Evolutionary conservation across 1,139 yeast genomes (phyloP).

Genomic region (Scheffersomyces lignicola): DNA sequence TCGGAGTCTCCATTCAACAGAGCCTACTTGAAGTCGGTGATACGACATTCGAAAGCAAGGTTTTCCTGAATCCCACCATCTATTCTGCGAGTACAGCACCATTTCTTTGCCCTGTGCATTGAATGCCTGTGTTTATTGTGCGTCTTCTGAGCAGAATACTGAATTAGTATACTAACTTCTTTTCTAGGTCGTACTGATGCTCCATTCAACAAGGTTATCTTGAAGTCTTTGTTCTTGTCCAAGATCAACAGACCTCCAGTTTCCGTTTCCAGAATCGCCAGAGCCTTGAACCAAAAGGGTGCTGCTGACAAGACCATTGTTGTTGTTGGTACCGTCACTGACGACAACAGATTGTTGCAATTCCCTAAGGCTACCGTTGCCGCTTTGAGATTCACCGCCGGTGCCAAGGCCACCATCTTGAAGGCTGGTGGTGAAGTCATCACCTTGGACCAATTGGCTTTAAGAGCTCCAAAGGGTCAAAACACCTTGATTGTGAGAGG

Average conservation of each 20-base stretch:
- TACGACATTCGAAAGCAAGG: constrained; percentile 9
- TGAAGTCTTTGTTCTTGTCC: constrained; percentile 92
- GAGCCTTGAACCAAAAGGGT: constrained; percentile 81
- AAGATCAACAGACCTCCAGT: constrained; percentile 99
- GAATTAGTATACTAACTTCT: constrained; percentile 43
- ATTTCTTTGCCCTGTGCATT: constrained; percentile 7
- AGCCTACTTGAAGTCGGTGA: constrained; percentile 3
- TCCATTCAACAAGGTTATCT: constrained; percentile 96
- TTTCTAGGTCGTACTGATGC: constrained; percentile 92
- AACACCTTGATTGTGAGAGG: constrained; percentile 98
- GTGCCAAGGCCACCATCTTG: constrained; percentile 96
- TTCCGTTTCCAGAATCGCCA: constrained; percentile 86
- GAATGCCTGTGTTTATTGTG: constrained; percentile 30
- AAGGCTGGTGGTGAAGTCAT: constrained; percentile 99
- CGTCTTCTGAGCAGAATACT: constrained; percentile 62
- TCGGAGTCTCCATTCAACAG: not conserved
- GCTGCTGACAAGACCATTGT: constrained; percentile 91
- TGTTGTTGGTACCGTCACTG: constrained; percentile 99
- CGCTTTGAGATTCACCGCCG: constrained; percentile 98
- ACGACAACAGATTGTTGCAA: constrained; percentile 90
- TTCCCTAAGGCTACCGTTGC: constrained; percentile 98
- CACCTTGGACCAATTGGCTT: constrained; percentile 98
- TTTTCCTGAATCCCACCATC: not conserved
- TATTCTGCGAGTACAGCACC: constrained; percentile 60
- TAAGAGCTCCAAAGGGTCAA: constrained; percentile 99